phyloP scores from a whole-genome alignment of 345 rosid species.

The Cardamine occulta region DNA sequence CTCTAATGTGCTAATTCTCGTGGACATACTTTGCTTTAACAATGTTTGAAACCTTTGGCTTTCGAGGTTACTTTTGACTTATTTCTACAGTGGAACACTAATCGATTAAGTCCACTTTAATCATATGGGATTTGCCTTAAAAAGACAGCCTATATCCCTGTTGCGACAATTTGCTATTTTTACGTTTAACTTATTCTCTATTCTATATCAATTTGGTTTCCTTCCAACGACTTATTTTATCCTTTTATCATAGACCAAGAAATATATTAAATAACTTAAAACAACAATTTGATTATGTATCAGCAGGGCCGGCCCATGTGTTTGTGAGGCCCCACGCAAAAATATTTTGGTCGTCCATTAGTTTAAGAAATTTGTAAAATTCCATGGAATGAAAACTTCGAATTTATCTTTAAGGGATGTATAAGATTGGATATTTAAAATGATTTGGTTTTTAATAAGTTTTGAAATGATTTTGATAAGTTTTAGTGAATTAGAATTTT shows the following conservation, averaged over 20 bases:
- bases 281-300: neutral
- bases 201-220: neutral
- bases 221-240: conserved; percentile 9
- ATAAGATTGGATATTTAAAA: too few species aligned
- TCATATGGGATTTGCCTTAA: conserved; percentile 30
- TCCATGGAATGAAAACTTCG: neutral
- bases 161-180: neutral
- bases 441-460: too few species aligned
- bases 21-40: conserved; percentile 32
- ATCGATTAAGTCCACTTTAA: conserved; percentile 39
- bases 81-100: conserved; percentile 35
- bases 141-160: conserved; percentile 25
- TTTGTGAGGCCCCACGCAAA: neutral
- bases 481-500: too few species aligned
- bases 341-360: neutral
- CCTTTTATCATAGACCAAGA: neutral
- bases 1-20: conserved; percentile 24
- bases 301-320: conserved; percentile 13
- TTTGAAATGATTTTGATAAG: too few species aligned
- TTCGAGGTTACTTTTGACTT: conserved; percentile 44
- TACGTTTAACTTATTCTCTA: neutral
- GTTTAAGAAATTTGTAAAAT: neutral
- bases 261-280: neutral
- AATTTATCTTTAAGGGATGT: neutral
- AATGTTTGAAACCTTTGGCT: conserved; percentile 43